Evolutionary conservation across 2,329 filamentous ascomycete species (phyloP).

Genomic region (Trichophyton schoenleinii): DNA sequence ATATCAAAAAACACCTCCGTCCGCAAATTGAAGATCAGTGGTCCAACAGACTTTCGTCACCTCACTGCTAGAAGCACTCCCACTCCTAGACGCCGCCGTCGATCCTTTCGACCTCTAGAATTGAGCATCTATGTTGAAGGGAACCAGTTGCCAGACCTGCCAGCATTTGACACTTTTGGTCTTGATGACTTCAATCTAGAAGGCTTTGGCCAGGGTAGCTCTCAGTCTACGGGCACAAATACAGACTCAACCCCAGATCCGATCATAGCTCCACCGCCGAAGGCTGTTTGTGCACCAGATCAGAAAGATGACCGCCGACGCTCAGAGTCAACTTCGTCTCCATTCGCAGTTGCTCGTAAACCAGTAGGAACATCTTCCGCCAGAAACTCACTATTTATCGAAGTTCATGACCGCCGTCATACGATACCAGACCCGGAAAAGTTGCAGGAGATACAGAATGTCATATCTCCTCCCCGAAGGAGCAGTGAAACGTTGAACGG

Average conservation of each 20-base stretch:
- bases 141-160: constrained; percentile 34
- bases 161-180: constrained; percentile 31
- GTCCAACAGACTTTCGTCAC: constrained; percentile 33
- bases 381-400: constrained; percentile 6
- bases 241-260: constrained; percentile 1
- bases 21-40: constrained; percentile 29
- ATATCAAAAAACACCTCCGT: constrained; percentile 17
- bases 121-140: constrained; percentile 36
- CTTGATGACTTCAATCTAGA: constrained; percentile 18
- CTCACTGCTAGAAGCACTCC: constrained; percentile 8
- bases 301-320: constrained; percentile 11
- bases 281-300: constrained; percentile 19
- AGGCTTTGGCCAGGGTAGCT: background rate
- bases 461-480: background rate
- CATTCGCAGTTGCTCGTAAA: constrained; percentile 25
- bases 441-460: background rate
- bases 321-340: constrained; percentile 14
- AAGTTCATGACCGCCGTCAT: constrained; percentile 4
- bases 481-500: background rate
- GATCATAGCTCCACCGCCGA: constrained; percentile 23
- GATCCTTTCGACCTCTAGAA: constrained; percentile 32
- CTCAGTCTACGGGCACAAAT: background rate
- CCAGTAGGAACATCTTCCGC: constrained; percentile 13
- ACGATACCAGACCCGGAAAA: constrained; percentile 5
- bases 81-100: constrained; percentile 8